Evolutionary conservation across 148 eudicot genomes (phyloP).

Genomic region (Rhododendron ferrugineum): DNA sequence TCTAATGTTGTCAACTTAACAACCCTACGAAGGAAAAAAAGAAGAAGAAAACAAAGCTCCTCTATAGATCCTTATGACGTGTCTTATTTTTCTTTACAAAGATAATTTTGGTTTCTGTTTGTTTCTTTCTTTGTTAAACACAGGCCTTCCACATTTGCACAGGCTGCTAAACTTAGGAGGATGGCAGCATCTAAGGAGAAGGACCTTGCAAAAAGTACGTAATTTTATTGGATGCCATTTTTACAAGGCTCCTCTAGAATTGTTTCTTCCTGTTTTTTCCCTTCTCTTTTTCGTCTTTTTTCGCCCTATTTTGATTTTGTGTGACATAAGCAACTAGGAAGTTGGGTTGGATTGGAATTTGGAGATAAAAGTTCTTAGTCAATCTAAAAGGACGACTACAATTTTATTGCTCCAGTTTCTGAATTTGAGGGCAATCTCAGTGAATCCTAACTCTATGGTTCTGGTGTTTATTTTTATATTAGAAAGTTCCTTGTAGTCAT

Average conservation of each 20-base stretch:
- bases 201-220: slow-evolving; percentile 81
- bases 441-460: background rate
- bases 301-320: background rate
- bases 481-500: background rate
- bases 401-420: background rate
- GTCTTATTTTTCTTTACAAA: background rate
- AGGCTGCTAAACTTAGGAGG: slow-evolving; percentile 94
- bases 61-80: background rate
- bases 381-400: background rate
- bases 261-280: background rate
- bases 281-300: background rate
- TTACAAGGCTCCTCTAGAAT: background rate
- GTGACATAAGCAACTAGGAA: background rate
- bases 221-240: background rate
- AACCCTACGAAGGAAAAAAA: too few relatives aligned
- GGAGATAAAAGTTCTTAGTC: background rate
- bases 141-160: slow-evolving; percentile 98
- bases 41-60: background rate
- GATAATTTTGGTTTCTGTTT: background rate
- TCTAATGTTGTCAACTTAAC: background rate
- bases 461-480: background rate
- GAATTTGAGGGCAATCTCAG: background rate
- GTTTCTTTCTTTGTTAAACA: slow-evolving; percentile 16
- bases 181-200: slow-evolving; percentile 85
- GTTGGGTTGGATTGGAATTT: background rate